Percentiles rank a stretch among this genome's conserved stretches.
phyloP scores from a whole-genome alignment of 257 asterid genomes.

The Plantago ovata region DNA sequence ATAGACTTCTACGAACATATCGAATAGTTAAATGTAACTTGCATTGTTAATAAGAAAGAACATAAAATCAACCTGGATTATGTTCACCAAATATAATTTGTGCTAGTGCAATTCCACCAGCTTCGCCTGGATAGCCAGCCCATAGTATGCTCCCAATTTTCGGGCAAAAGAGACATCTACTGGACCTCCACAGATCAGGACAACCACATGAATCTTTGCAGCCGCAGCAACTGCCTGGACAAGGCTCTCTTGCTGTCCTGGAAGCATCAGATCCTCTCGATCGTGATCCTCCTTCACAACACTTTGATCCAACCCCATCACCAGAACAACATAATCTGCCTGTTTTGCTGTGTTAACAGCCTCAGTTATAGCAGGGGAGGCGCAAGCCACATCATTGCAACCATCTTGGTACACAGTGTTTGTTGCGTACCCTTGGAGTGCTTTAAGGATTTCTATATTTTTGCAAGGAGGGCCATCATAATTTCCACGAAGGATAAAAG shows the following conservation, averaged over 20 bases:
- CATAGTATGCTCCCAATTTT: slow-evolving; percentile 73
- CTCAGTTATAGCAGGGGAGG: slow-evolving; percentile 40
- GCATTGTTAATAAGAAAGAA: neutral
- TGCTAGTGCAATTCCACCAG: slow-evolving; percentile 85
- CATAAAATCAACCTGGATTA: slow-evolving; percentile 59
- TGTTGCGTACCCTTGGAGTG: slow-evolving; percentile 19
- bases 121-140: slow-evolving; percentile 96
- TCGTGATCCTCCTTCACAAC: slow-evolving; percentile 60
- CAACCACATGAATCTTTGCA: slow-evolving; percentile 78
- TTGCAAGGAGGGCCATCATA: slow-evolving; percentile 51
- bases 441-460: neutral
- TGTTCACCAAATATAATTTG: slow-evolving; percentile 61
- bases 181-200: slow-evolving; percentile 87
- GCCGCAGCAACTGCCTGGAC: slow-evolving; percentile 60
- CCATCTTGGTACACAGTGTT: slow-evolving; percentile 56
- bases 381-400: slow-evolving; percentile 52
- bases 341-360: slow-evolving; percentile 53
- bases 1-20: no score
- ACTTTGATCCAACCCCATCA: slow-evolving; percentile 77
- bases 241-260: slow-evolving; percentile 72
- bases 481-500: slow-evolving; percentile 72
- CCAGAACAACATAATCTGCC: slow-evolving; percentile 75
- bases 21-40: no score
- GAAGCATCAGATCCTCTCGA: slow-evolving; percentile 67
- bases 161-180: slow-evolving; percentile 74